These are phyloP conservation scores for Deinandra increscens DNA, from an alignment of 129 eudicot species.

Conservation along the genomic window DNA sequence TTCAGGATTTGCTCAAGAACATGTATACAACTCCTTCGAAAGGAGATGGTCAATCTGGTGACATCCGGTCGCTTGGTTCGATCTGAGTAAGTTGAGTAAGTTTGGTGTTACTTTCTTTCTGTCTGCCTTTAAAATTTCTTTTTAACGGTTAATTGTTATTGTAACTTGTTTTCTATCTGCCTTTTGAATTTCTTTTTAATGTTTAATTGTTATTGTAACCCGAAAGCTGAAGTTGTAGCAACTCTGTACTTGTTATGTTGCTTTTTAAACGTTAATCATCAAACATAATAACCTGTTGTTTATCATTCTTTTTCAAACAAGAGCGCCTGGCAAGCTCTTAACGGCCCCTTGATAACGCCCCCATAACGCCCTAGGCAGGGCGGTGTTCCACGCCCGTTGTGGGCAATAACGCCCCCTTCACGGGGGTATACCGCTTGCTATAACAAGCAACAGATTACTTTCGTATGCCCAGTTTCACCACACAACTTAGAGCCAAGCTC, in stretches of 20 bases:
- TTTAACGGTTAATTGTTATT: conserved; percentile 2
- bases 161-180: background rate
- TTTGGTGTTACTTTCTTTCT: conserved; percentile 6
- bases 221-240: conserved; percentile 5
- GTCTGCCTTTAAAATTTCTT: background rate
- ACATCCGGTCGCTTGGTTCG: conserved; percentile 44
- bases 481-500: too few species aligned
- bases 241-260: conserved; percentile 7
- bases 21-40: conserved; percentile 56
- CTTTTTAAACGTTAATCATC: background rate
- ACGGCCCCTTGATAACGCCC: too few species aligned
- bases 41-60: conserved; percentile 46
- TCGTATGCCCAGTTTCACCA: too few species aligned
- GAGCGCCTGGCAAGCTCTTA: too few species aligned
- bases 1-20: conserved; percentile 67
- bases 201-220: background rate
- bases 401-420: too few species aligned
- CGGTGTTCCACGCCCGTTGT: too few species aligned
- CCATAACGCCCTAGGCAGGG: too few species aligned
- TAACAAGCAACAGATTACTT: too few species aligned
- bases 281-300: background rate
- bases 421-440: too few species aligned
- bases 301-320: too few species aligned
- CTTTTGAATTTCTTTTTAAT: conserved; percentile 1
- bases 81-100: conserved; percentile 36